Base-by-base conservation (phyloP, 352 stramenopile genomes). In the Elongisporangium undulatum region DNA sequence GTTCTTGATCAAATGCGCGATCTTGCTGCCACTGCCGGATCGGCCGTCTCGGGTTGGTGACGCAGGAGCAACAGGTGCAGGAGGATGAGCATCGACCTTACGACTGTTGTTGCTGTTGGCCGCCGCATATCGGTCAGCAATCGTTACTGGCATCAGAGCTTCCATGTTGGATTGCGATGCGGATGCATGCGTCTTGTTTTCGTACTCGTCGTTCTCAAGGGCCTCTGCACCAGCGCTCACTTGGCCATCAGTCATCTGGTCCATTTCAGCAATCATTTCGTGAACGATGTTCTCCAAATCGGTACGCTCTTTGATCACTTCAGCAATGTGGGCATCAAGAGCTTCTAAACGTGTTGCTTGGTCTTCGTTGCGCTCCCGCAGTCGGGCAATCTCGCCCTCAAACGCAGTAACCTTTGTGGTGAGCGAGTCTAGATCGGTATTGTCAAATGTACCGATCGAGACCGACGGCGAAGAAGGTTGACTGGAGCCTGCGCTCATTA, bases 1-100 rank as follows among this genome's bases (percentile, higher is more conserved):
- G 66, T 87, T 90, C 68, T 89, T 89, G 66, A 89, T 88, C 57
- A 90, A 62, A 58, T 80, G 67, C 22, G 81, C 78, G 22, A 90
- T 71, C 49, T 87, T 87, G 64, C 65, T 87, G 26, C 64, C 74
- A 29, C 61, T 66, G 56, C 49, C 49, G 10, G 29, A 20, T 6
- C 34, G 29, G 16, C n/a, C 29, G 45, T 50, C 48, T 55, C 45
- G 12, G 52, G 63, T 2, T 51, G 55, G 13, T 23, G 51, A 41
- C 61, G 58, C 12, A 55, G 59, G 5, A 61, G 58, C 17, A 64
- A 49, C 12, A 58, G 51, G 5, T 56, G 50, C 34, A 41, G 59
- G 49, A 39, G 45, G 29, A 59, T 53, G 29, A 21, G 58, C 39
- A 54, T 68, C 55, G 56, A 56, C 57, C 21, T 60, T 13, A n/a